These are phyloP conservation scores for Geranomyces variabilis DNA, from an alignment of 192 early-diverging fungal species.

Conservation along the genomic window DNA sequence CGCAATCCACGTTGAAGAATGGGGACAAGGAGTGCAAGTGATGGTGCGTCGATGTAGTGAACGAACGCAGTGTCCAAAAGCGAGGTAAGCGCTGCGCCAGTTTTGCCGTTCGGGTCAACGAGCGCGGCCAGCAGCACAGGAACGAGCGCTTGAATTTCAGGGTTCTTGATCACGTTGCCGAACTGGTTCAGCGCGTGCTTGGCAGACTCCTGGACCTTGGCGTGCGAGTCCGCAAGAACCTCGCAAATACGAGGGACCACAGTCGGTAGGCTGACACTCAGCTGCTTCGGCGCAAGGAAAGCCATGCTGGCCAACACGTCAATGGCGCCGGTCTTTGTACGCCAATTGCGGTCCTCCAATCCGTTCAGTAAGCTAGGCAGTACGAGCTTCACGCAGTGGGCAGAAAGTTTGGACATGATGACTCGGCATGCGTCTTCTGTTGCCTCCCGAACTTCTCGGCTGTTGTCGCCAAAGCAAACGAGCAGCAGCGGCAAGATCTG, in stretches of 20 bases:
- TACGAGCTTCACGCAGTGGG: constrained; percentile 95
- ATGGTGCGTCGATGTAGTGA: constrained; percentile 98
- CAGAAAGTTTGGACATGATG: constrained; percentile 94
- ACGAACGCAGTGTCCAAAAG: constrained; percentile 93
- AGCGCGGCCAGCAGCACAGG: constrained; percentile 85
- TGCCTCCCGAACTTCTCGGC: constrained; percentile 85
- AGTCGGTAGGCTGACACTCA: constrained; percentile 84
- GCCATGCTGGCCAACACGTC: constrained; percentile 96
- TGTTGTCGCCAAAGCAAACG: constrained; percentile 83
- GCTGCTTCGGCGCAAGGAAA: constrained; percentile 92
- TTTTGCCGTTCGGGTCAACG: constrained; percentile 85
- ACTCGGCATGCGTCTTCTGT: constrained; percentile 84
- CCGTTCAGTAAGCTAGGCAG: constrained; percentile 86
- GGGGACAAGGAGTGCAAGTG: constrained; percentile 91
- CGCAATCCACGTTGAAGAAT: constrained; percentile 91
- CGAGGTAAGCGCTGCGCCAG: constrained; percentile 77
- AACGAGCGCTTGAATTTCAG: constrained; percentile 93
- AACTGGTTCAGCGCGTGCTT: constrained; percentile 82
- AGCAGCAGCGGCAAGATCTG: constrained; percentile 90
- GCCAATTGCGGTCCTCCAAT: constrained; percentile 89
- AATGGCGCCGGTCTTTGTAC: constrained; percentile 95
- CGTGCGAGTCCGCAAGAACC: constrained; percentile 90
- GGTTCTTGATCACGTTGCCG: constrained; percentile 96
- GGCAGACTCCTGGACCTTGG: constrained; percentile 86
- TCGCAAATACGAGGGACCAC: constrained; percentile 92